These are phyloP conservation scores for Calycina herbarum DNA, from an alignment of 2,329 filamentous ascomycete genomes.

Conservation along the genomic window DNA sequence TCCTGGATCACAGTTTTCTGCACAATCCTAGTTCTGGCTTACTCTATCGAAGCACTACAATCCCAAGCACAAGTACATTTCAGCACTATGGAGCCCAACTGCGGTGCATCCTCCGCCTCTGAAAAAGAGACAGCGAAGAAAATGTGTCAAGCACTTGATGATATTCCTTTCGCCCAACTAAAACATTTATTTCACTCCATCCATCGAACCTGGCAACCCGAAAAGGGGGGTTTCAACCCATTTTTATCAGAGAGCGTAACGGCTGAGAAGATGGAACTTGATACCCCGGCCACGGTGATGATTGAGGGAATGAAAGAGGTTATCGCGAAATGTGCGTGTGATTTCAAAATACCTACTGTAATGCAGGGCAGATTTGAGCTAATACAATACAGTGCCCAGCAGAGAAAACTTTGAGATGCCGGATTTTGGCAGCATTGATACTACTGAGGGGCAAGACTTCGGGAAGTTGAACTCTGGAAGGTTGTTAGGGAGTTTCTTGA, in stretches of 20 bases:
- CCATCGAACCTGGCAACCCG: constrained; percentile 22
- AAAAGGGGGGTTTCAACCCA: constrained; percentile 22
- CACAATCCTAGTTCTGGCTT: constrained; percentile 18
- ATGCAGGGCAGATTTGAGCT: not conserved
- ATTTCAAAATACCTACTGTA: not conserved
- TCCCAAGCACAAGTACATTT: constrained; percentile 13
- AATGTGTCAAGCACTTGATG: constrained; percentile 16
- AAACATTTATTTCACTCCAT: constrained; percentile 24
- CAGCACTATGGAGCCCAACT: not conserved
- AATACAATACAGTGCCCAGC: not conserved
- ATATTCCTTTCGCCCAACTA: constrained; percentile 19
- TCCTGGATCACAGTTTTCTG: constrained; percentile 22
- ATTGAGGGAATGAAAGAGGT: constrained; percentile 15
- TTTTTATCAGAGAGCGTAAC: constrained; percentile 8
- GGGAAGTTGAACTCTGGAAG: not conserved
- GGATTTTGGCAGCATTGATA: not conserved
- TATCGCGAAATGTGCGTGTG: constrained; percentile 12
- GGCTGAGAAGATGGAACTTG: constrained; percentile 9
- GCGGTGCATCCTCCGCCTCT: not conserved
- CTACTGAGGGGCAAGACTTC: not conserved
- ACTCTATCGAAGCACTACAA: constrained; percentile 21
- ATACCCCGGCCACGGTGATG: constrained; percentile 10
- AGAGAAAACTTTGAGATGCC: not conserved
- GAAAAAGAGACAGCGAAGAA: constrained; percentile 7
- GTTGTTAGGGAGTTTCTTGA: not conserved